Conservation (phyloP, 768 basidiomycete species). For the Cantharellus cinnabarinus region DNA sequence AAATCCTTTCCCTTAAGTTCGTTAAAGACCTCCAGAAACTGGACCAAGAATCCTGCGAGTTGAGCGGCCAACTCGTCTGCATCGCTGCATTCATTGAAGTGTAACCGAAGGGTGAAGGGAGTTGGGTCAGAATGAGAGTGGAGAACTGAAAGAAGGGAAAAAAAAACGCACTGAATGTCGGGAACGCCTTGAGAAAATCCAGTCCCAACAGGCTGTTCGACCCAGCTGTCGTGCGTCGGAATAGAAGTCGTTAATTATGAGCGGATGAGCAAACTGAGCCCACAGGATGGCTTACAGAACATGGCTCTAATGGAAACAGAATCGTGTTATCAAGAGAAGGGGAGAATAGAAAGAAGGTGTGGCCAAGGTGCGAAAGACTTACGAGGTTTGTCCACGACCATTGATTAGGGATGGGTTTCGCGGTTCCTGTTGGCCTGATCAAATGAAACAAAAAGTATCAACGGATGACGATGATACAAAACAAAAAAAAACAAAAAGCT, state of each 20-base stretch:
- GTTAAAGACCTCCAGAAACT: conserved; percentile 54
- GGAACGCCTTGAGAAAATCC: conserved; percentile 56
- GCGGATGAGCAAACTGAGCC: background rate
- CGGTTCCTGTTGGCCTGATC: background rate
- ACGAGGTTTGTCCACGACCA: background rate
- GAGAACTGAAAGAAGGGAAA: background rate
- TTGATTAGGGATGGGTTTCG: background rate
- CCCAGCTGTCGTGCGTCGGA: conserved; percentile 19
- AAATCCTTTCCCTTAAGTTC: conserved; percentile 56
- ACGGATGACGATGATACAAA: too few relatives aligned
- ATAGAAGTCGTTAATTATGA: background rate
- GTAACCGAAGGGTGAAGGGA: background rate
- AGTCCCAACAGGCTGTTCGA: conserved; percentile 66
- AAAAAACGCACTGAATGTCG: conserved; percentile 23
- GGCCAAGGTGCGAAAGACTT: background rate
- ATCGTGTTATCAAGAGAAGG: background rate
- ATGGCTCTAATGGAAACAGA: background rate
- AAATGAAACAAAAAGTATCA: background rate
- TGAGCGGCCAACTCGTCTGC: conserved; percentile 32
- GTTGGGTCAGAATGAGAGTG: background rate
- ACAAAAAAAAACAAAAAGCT: too few relatives aligned
- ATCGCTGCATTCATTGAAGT: conserved; percentile 21
- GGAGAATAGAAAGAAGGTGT: background rate
- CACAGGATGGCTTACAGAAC: background rate
- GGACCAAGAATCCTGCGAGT: conserved; percentile 41